Percentiles rank a stretch among this genome's conserved stretches.
These are phyloP conservation scores for Trichocomaceae sp. DNA, from an alignment of 2,329 filamentous ascomycete species.

Conservation along the genomic window DNA sequence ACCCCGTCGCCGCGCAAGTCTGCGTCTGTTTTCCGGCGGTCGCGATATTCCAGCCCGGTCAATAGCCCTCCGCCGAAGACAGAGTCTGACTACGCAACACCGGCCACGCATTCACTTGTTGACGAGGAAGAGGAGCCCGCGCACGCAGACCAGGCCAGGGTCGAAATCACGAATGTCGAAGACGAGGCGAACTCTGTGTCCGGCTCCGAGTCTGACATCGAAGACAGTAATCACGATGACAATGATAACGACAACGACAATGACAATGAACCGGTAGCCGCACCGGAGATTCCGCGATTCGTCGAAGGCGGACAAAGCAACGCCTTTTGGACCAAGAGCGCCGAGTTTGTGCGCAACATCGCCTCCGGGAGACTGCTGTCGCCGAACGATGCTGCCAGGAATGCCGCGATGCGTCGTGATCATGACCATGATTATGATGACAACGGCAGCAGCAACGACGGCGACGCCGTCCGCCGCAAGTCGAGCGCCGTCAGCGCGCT, in stretches of 20 bases:
- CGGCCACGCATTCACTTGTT: constrained; percentile 23
- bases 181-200: constrained; percentile 8
- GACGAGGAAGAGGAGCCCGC: constrained; percentile 17
- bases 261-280: neutral
- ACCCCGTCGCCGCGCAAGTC: constrained; percentile 47
- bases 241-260: constrained; percentile 12
- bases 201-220: constrained; percentile 19
- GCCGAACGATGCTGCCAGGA: constrained; percentile 15
- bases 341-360: constrained; percentile 27
- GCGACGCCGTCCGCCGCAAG: constrained; percentile 23
- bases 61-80: constrained; percentile 20
- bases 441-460: neutral
- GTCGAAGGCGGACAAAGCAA: constrained; percentile 47
- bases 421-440: neutral
- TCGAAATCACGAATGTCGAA: neutral
- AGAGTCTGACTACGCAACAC: constrained; percentile 23
- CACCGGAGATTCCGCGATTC: constrained; percentile 21
- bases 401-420: neutral
- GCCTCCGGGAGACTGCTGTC: constrained; percentile 15
- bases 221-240: constrained; percentile 10
- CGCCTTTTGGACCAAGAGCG: constrained; percentile 47
- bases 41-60: constrained; percentile 21
- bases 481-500: constrained; percentile 49
- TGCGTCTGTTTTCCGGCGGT: constrained; percentile 19
- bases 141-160: neutral